phyloP scores from a whole-genome alignment of 306 rosid species.

The Gastrolobium villosum region DNA sequence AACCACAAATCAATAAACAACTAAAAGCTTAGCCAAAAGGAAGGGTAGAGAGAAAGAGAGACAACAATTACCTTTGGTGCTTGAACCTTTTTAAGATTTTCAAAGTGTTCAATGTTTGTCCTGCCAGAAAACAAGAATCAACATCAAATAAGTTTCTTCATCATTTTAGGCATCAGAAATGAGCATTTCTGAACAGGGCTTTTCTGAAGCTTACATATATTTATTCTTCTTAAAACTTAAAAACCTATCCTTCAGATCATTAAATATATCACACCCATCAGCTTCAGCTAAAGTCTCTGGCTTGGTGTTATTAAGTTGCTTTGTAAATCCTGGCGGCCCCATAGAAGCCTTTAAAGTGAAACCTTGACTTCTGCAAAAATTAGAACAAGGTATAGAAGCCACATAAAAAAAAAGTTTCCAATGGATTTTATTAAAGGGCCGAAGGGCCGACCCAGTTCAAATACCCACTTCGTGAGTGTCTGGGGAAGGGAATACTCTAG shows the following conservation, averaged over 20 bases:
- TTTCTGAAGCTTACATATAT: slow-evolving; percentile 67
- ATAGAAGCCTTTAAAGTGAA: slow-evolving; percentile 69
- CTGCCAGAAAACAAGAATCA: slow-evolving; percentile 58
- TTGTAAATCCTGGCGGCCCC: slow-evolving; percentile 62
- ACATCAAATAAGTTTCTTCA: slow-evolving; percentile 37
- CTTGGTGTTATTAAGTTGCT: slow-evolving; percentile 59
- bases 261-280: slow-evolving; percentile 61
- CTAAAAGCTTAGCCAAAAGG: not conserved
- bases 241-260: slow-evolving; percentile 77
- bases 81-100: slow-evolving; percentile 81
- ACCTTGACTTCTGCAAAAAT: slow-evolving; percentile 58
- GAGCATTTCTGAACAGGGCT: slow-evolving; percentile 13
- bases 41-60: not conserved
- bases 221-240: slow-evolving; percentile 73
- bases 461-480: too few relatives aligned
- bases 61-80: slow-evolving; percentile 75
- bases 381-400: slow-evolving; percentile 24
- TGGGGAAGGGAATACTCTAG: too few relatives aligned
- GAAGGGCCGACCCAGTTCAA: too few relatives aligned
- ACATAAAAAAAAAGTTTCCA: not conserved
- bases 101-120: slow-evolving; percentile 71
- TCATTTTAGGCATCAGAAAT: slow-evolving; percentile 25
- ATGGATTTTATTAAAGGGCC: too few relatives aligned
- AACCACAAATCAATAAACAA: slow-evolving; percentile 29
- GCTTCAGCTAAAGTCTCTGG: slow-evolving; percentile 53